These are phyloP conservation scores for Apophysomyces trapeziformis DNA, from an alignment of 371 early-diverging fungal species.

Conservation along the genomic window DNA sequence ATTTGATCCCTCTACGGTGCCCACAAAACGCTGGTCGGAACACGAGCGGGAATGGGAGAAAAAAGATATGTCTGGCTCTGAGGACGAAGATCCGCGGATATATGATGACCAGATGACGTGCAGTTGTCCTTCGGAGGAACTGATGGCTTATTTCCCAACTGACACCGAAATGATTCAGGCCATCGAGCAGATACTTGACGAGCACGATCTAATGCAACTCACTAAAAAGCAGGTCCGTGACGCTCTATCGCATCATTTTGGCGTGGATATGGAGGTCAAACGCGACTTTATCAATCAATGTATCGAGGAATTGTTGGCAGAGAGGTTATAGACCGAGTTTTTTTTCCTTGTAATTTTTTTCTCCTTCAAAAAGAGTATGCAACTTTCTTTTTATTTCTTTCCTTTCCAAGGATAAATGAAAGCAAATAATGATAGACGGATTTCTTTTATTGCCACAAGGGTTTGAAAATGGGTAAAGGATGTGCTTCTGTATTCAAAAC, in stretches of 20 bases:
- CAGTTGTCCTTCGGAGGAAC: background rate
- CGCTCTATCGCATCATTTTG: constrained; percentile 72
- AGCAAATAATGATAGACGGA: background rate
- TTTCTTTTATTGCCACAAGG: constrained; percentile 21
- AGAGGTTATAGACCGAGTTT: constrained; percentile 10
- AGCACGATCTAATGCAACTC: constrained; percentile 74
- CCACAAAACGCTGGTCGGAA: constrained; percentile 89
- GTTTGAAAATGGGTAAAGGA: constrained; percentile 72
- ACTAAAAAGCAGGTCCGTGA: constrained; percentile 89
- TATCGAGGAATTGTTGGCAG: constrained; percentile 62
- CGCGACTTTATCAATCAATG: constrained; percentile 79
- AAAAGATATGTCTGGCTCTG: constrained; percentile 8
- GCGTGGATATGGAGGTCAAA: constrained; percentile 57
- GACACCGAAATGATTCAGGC: constrained; percentile 78
- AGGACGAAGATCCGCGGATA: background rate
- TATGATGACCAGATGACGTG: background rate
- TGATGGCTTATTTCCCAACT: constrained; percentile 68
- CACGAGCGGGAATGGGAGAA: constrained; percentile 68
- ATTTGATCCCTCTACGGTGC: constrained; percentile 91
- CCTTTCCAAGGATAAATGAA: no score
- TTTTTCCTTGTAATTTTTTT: constrained; percentile 4
- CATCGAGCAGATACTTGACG: constrained; percentile 73
- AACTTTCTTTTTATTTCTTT: no score
- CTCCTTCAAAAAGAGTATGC: background rate
- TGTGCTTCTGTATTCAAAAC: constrained; percentile 94